These are phyloP conservation scores for Chaetomium cochliodes DNA, from an alignment of 495 filamentous ascomycete genomes.

Conservation along the genomic window DNA sequence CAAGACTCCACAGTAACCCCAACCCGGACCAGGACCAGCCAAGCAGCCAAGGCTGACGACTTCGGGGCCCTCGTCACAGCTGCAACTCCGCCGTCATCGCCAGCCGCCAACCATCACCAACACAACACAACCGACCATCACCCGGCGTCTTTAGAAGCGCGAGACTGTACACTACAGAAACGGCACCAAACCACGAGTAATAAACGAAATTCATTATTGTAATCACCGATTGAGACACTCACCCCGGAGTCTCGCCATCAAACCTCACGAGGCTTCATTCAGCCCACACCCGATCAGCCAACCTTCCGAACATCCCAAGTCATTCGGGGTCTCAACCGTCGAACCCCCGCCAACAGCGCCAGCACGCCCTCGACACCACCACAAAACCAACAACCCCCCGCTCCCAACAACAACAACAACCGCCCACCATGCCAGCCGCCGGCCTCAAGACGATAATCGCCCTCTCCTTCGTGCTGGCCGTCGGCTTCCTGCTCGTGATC, in stretches of 20 bases:
- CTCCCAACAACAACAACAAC: too few species aligned
- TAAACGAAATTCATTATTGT: background rate
- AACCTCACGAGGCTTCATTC: background rate
- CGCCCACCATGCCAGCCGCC: conserved; percentile 69
- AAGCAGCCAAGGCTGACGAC: conserved; percentile 37
- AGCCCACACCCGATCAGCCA: background rate
- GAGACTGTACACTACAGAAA: background rate
- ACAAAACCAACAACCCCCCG: background rate
- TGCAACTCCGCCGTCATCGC: conserved; percentile 26
- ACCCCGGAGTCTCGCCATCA: background rate
- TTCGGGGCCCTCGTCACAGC: conserved; percentile 24
- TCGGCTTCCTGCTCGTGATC: conserved; percentile 98
- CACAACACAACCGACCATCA: background rate
- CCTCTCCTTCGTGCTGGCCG: conserved; percentile 97
- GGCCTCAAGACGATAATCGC: conserved; percentile 98
- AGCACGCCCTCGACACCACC: background rate
- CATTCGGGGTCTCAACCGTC: background rate
- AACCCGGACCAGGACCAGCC: conserved; percentile 16
- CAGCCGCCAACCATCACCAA: conserved; percentile 11
- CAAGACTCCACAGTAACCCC: conserved; percentile 13
- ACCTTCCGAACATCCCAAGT: too few species aligned
- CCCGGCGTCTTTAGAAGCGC: background rate
- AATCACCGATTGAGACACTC: background rate
- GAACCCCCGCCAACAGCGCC: background rate
- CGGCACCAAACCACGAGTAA: too few species aligned